Percentiles rank a stretch among this genome's conserved stretches.
Conservation (phyloP, 345 rosid species). For the Diplotaxis tenuifolia region DNA sequence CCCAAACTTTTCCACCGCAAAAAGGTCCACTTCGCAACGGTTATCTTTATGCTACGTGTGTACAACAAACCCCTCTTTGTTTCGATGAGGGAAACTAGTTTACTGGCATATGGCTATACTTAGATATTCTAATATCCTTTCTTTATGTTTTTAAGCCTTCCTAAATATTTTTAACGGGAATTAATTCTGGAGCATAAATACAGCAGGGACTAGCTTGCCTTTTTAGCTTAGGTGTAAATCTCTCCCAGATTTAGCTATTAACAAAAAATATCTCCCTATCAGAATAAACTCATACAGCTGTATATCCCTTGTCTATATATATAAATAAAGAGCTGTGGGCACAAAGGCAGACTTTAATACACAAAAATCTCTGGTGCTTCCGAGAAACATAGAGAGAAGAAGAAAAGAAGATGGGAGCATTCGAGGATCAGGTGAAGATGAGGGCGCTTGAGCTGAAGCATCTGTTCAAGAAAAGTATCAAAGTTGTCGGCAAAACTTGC, state of each 20-base stretch:
- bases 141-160: no score
- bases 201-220: background rate
- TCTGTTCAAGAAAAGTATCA: constrained; percentile 66
- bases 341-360: background rate
- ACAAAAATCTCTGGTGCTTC: background rate
- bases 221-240: background rate
- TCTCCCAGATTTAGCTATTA: constrained; percentile 16
- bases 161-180: no score
- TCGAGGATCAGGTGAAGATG: constrained; percentile 77
- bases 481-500: constrained; percentile 69
- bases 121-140: background rate
- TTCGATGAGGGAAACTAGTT: no score
- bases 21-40: no score
- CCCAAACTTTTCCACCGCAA: no score
- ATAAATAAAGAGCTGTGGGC: background rate
- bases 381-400: background rate
- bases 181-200: background rate
- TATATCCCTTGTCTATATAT: background rate
- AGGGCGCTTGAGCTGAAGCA: constrained; percentile 66
- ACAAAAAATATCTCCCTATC: background rate
- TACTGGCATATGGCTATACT: background rate
- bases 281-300: constrained; percentile 13
- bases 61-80: no score
- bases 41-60: no score
- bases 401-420: constrained; percentile 52